phyloP scores from a whole-genome alignment of 139 green algal genomes.

The Micractinium conductrix region DNA sequence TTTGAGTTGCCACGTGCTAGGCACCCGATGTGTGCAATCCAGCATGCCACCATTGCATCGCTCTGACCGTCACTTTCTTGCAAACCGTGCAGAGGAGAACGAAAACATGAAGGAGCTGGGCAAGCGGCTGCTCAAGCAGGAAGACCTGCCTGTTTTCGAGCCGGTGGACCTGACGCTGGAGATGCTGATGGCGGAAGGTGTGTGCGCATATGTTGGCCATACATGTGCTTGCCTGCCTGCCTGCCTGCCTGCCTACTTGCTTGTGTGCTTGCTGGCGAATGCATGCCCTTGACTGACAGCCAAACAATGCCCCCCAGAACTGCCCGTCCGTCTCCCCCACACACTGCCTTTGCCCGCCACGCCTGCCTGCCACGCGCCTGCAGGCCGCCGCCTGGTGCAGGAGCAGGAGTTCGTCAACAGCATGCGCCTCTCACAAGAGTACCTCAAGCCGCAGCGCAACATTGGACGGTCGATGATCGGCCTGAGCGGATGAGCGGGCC shows the following conservation, averaged over 20 bases:
- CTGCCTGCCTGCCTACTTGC: neutral
- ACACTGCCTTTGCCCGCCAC: too few species aligned
- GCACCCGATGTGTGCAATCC: too few species aligned
- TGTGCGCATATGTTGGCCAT: too few species aligned
- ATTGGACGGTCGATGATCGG: slow-evolving; percentile 48
- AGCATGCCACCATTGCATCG: too few species aligned
- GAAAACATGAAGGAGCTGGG: slow-evolving; percentile 55
- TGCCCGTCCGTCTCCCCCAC: too few species aligned
- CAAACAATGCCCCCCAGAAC: too few species aligned
- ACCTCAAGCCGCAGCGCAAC: slow-evolving; percentile 67
- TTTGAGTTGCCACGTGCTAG: too few species aligned
- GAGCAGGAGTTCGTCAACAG: slow-evolving; percentile 98
- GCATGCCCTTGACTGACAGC: too few species aligned
- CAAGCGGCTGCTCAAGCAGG: slow-evolving; percentile 43
- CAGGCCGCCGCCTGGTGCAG: slow-evolving; percentile 73
- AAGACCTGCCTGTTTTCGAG: slow-evolving; percentile 65
- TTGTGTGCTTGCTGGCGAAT: neutral
- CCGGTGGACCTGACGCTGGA: slow-evolving; percentile 61
- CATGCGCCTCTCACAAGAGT: slow-evolving; percentile 93
- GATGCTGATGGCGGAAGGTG: slow-evolving; percentile 63
- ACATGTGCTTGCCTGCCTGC: too few species aligned
- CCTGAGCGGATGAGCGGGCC: slow-evolving; percentile 26
- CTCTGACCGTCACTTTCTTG: too few species aligned
- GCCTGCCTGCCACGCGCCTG: too few species aligned
- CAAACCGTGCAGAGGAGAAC: slow-evolving; percentile 45